A percentile compares a stretch with the other conserved stretches of the same genome.
These are phyloP conservation scores for Scleroderma bovista DNA, from an alignment of 768 basidiomycete species.

Conservation along the genomic window DNA sequence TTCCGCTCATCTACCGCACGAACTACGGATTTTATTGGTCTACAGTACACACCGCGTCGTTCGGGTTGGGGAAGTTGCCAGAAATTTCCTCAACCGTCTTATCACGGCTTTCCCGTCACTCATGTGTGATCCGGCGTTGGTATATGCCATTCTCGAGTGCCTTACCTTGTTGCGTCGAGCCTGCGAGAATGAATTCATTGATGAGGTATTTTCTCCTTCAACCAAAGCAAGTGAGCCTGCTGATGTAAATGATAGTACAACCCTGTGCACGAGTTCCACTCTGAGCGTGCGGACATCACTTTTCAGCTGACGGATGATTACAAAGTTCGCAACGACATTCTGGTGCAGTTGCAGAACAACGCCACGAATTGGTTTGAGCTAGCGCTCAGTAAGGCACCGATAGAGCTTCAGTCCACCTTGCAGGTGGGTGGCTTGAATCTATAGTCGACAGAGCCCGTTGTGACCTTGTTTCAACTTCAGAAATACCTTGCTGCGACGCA, in stretches of 20 bases:
- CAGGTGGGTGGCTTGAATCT: slow-evolving; percentile 53
- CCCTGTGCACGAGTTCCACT: slow-evolving; percentile 77
- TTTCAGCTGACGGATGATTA: slow-evolving; percentile 86
- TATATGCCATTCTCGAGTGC: slow-evolving; percentile 87
- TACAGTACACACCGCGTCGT: slow-evolving; percentile 77
- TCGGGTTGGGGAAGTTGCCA: slow-evolving; percentile 77
- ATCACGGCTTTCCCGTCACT: slow-evolving; percentile 91
- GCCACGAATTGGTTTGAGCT: slow-evolving; percentile 83
- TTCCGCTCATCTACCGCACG: slow-evolving; percentile 58
- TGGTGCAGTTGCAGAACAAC: slow-evolving; percentile 65
- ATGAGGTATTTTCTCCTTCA: slow-evolving; percentile 58
- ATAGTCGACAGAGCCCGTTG: not conserved
- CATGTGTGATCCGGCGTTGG: slow-evolving; percentile 84
- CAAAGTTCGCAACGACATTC: slow-evolving; percentile 76
- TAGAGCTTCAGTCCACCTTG: slow-evolving; percentile 87
- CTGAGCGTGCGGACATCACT: slow-evolving; percentile 67
- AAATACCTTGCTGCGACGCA: slow-evolving; percentile 83
- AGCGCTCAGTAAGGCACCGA: slow-evolving; percentile 81
- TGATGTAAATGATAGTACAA: slow-evolving; percentile 60
- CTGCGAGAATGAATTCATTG: slow-evolving; percentile 85
- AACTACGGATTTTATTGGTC: slow-evolving; percentile 72
- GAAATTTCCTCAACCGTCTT: slow-evolving; percentile 77
- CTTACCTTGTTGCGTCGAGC: slow-evolving; percentile 83
- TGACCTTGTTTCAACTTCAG: slow-evolving; percentile 34
- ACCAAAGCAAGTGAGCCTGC: not conserved